Base-by-base conservation (phyloP, 176 grass and related monocot species). In the Eremochloa ophiuroides region DNA sequence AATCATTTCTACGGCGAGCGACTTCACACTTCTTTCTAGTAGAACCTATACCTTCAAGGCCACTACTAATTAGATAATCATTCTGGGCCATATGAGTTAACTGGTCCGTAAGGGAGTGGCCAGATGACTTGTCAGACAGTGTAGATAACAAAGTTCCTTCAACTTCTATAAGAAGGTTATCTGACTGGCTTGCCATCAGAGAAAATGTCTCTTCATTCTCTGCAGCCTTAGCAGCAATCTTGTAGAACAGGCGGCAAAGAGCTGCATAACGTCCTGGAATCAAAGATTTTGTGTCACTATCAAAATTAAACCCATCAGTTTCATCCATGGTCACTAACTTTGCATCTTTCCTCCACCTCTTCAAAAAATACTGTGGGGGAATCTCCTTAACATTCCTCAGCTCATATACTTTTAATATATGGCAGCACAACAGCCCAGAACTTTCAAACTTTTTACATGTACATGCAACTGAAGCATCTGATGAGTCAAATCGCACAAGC, bases 391-490 rank as follows among this genome's bases (percentile, higher is more conserved):
- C 73, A 76, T 83, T 94, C 73, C 84, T 93, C 28, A 93, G 70
- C 51, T 91, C 95, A 75, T 89, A 88, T 80, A 98, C 88, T 82
- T 98, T 98, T 47, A 98, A 74, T 83, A 94, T 67, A 89, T 98
- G 95, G 47, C 90, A 94, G 86, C 95, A 98, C 68, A 92, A 82
- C 62, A 98, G 82, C 62, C 92, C 95, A 80, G 74, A 50, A 83
- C 67, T 69, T 93, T 94, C 95, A 87, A 94, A 88, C 63, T 81
- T 98, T 80, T 86, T 92, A 67, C 95, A 94, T 55, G 89, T 98
- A 75, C 95, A 98, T 30, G 85, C 84, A 76, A 81, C 78, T 25
- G 90, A 89, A 79, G 78, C 81, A 88, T 94, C 53, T 62, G 86
- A 87, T 50, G 86, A 87, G 64, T 98, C 90, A 79, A 98, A 94